Evolutionary conservation across 257 asterid species (phyloP).

Genomic region (Forsythia viridissima): DNA sequence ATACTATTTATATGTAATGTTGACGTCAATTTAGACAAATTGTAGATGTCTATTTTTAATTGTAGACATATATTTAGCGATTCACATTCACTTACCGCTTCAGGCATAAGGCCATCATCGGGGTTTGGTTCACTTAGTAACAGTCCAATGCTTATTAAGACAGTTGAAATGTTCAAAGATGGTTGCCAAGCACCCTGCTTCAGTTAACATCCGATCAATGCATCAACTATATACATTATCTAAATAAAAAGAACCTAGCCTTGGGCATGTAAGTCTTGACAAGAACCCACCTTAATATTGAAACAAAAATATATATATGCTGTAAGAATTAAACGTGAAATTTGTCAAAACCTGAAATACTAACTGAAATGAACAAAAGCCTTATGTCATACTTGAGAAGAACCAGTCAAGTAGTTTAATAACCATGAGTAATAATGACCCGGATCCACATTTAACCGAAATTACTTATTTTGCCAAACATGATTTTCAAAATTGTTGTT

Average conservation of each 20-base stretch:
- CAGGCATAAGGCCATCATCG: conserved; percentile 92
- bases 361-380: not conserved
- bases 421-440: too few relatives aligned
- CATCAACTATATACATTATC: not conserved
- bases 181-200: conserved; percentile 94
- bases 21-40: too few relatives aligned
- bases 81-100: conserved; percentile 58
- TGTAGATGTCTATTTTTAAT: too few relatives aligned
- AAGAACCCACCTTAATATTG: too few relatives aligned
- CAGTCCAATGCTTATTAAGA: conserved; percentile 77
- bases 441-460: too few relatives aligned
- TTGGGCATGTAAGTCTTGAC: not conserved
- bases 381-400: not conserved
- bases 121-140: conserved; percentile 85
- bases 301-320: too few relatives aligned
- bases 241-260: not conserved
- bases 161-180: conserved; percentile 83
- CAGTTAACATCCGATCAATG: conserved; percentile 19
- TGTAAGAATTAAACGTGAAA: not conserved
- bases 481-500: too few relatives aligned
- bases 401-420: too few relatives aligned
- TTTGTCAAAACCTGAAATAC: not conserved
- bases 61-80: not conserved
- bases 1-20: too few relatives aligned
- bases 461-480: too few relatives aligned